phyloP scores from a whole-genome alignment of 2,329 filamentous ascomycete species.

The Teratosphaeria gauchensis region DNA sequence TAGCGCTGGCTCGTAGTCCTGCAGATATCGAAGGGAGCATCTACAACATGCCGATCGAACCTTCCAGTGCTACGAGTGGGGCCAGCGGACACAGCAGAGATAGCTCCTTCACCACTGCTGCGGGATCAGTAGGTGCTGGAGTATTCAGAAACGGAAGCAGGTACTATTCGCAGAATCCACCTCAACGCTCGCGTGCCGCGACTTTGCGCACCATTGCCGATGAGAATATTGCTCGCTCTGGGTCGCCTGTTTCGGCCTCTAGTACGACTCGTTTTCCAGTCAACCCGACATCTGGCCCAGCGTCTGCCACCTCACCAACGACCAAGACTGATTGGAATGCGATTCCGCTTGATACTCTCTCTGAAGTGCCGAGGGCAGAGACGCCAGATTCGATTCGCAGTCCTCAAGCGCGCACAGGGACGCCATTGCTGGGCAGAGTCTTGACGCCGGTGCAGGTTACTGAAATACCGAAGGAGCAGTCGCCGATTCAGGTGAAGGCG shows the following conservation, averaged over 20 bases:
- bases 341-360: neutral
- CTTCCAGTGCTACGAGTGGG: neutral
- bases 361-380: neutral
- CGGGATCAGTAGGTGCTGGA: neutral
- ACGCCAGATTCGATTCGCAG: neutral
- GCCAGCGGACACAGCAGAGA: neutral
- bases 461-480: neutral
- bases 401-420: neutral
- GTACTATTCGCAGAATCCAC: neutral
- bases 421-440: neutral
- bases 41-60: neutral
- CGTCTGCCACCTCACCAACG: neutral
- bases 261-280: neutral
- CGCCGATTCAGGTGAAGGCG: neutral
- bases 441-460: neutral
- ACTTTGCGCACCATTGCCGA: neutral
- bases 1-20: neutral
- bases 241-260: neutral
- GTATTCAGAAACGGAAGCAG: neutral
- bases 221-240: neutral
- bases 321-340: neutral
- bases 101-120: neutral
- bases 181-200: neutral
- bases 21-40: neutral
- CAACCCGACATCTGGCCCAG: neutral